Conservation (phyloP, 768 basidiomycete species). For the Astraeus odoratus region DNA sequence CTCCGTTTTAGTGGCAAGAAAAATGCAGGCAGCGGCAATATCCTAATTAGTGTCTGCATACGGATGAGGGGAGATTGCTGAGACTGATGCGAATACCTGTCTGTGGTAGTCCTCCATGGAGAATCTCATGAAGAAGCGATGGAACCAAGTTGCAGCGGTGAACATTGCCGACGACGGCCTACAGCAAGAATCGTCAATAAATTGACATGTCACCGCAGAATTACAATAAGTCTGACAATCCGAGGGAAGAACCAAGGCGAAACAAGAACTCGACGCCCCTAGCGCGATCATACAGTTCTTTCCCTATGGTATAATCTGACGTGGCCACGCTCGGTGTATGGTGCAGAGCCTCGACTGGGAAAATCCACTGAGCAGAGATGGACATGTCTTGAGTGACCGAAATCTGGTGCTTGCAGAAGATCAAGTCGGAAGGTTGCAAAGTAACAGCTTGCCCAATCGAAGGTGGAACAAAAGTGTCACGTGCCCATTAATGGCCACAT, state of each 20-base stretch:
- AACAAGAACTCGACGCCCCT: constrained; percentile 83
- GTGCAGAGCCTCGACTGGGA: constrained; percentile 51
- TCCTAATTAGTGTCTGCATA: constrained; percentile 40
- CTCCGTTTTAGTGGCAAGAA: constrained; percentile 88
- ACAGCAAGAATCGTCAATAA: constrained; percentile 10
- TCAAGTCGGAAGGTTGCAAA: too few species aligned
- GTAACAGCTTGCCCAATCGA: too few species aligned
- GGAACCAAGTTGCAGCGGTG: constrained; percentile 87
- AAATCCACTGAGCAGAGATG: constrained; percentile 60
- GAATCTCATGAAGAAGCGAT: constrained; percentile 85
- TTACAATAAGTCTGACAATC: constrained; percentile 48
- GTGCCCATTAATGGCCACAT: too few species aligned
- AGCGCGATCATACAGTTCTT: constrained; percentile 72
- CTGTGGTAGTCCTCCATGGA: constrained; percentile 81
- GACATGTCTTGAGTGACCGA: constrained; percentile 17
- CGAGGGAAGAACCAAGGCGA: constrained; percentile 70
- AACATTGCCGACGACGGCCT: constrained; percentile 80
- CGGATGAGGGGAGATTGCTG: constrained; percentile 2
- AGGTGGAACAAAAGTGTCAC: too few species aligned
- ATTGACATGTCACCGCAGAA: constrained; percentile 7
- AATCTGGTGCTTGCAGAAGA: constrained; percentile 10
- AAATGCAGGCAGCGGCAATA: constrained; percentile 80
- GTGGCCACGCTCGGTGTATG: constrained; percentile 50
- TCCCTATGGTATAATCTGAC: constrained; percentile 43
- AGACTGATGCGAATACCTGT: constrained; percentile 35